Base-by-base conservation (phyloP, 208 protist species). In the Leishmania tarentolae region DNA sequence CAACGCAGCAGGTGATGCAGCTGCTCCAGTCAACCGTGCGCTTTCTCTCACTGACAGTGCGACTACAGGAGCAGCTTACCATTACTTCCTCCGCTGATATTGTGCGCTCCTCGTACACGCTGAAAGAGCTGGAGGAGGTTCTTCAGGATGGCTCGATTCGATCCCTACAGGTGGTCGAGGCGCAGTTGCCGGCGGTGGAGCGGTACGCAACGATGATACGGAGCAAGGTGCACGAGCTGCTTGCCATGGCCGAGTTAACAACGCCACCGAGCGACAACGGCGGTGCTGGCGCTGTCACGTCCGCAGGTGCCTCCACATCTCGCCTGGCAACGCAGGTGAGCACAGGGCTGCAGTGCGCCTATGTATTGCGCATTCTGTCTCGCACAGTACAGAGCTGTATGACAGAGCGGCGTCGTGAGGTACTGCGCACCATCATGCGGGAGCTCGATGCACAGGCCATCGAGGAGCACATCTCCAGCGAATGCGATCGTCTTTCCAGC, bases 341-440 rank as follows among this genome's bases (percentile, higher is more conserved):
- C 47, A 86, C 87, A 40, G 87, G 91, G 0, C 69, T 97, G 79
- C 90, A 94, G 78, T 97, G 93, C 82, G 75, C 88, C 40, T 86
- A 88, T 78, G 85, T 86, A 57, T 79, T 95, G 24, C 89, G 88
- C 28, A 90, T 77, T 69, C 86, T 95, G 46, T 84, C 87, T 37
- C 83, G 88, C 21, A 88, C 88, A 11, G 75, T 94, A 50, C 76
- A 88, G 31, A 79, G 83, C 76, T 89, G 93, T 63, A 95, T 95
- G 90, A 90, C 86, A 21, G 93, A 97, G 83, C 90, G 87, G 52
- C 93, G 93, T 72, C 89, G 89, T 35, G 92, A 94, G 83, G 91
- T 92, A 24, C 79, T 94, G 73, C 87, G 87, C 70, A 84, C 77
- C 40, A 85, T 95, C 9, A 89, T 93, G 86, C 85, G 86, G 19